Evolutionary conservation across 805 yeast genomes (phyloP).

Genomic region (Candida vaughaniae): DNA sequence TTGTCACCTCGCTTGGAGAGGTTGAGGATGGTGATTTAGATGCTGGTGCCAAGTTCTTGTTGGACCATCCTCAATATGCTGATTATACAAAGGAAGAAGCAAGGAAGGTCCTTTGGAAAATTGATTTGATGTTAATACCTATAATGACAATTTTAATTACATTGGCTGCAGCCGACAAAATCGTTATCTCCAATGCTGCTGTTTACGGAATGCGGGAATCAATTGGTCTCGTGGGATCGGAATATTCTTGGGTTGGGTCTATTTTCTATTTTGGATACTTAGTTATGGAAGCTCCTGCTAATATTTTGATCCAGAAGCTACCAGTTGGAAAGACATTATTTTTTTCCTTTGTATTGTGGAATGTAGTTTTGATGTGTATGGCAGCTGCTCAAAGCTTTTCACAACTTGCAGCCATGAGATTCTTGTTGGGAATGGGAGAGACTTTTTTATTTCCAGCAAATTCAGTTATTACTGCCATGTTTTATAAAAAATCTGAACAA

Average conservation of each 20-base stretch:
- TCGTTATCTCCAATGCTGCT: constrained; percentile 23
- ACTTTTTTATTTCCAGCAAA: constrained; percentile 35
- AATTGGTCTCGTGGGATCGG: constrained; percentile 24
- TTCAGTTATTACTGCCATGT: constrained; percentile 28
- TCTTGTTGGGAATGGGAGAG: constrained; percentile 23
- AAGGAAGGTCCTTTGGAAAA: constrained; percentile 18
- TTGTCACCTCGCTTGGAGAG: constrained; percentile 3
- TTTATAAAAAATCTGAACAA: constrained; percentile 21
- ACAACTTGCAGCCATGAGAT: constrained; percentile 20
- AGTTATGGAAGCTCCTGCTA: constrained; percentile 33
- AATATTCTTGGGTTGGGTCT: constrained; percentile 41
- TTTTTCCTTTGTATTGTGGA: constrained; percentile 33
- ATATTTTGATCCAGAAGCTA: constrained; percentile 33
- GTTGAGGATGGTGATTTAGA: constrained; percentile 11
- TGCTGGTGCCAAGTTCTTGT: constrained; percentile 20
- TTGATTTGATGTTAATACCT: constrained; percentile 24
- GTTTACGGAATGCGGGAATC: constrained; percentile 36
- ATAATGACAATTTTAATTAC: constrained; percentile 23
- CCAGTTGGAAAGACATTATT: constrained; percentile 38
- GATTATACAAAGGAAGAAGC: constrained; percentile 17
- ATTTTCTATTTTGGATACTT: constrained; percentile 49
- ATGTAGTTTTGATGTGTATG: constrained; percentile 41
- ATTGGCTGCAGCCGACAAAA: constrained; percentile 31
- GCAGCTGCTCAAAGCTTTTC: constrained; percentile 48
- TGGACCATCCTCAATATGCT: constrained; percentile 22